Percentiles rank a stretch among this genome's conserved stretches.
Conservation (phyloP, 805 yeast species). For the Starmerella powellii region DNA sequence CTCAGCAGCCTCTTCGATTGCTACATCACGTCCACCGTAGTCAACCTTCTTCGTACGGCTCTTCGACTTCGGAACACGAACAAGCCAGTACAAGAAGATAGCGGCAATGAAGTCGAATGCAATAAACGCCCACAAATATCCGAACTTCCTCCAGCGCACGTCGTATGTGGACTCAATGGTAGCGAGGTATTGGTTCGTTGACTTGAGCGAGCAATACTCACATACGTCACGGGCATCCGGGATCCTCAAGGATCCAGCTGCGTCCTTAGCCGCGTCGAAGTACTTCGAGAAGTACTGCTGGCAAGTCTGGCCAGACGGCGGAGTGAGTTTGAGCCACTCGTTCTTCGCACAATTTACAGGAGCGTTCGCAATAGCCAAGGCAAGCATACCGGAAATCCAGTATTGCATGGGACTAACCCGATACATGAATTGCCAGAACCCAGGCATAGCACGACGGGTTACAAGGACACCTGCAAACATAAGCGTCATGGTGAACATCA, state of each 20-base stretch:
- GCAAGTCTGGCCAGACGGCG: constrained; percentile 57
- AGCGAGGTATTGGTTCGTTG: constrained; percentile 36
- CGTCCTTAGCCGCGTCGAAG: constrained; percentile 27
- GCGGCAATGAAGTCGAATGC: constrained; percentile 38
- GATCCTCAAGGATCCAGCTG: constrained; percentile 46
- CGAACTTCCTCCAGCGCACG: constrained; percentile 55
- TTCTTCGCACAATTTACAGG: constrained; percentile 37
- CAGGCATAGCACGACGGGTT: constrained; percentile 47
- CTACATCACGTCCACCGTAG: constrained; percentile 17
- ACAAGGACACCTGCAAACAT: constrained; percentile 63
- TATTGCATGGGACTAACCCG: constrained; percentile 60
- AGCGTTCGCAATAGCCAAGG: constrained; percentile 39
- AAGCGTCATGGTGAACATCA: constrained; percentile 46
- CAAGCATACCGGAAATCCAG: constrained; percentile 46
- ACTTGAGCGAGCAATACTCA: constrained; percentile 32
- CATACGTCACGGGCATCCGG: constrained; percentile 37
- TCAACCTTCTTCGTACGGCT: constrained; percentile 21
- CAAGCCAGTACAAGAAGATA: constrained; percentile 27
- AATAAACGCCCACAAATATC: constrained; percentile 47
- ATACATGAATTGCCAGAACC: constrained; percentile 80
- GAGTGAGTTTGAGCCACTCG: constrained; percentile 42
- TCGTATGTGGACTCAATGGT: constrained; percentile 36
- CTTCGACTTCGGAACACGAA: constrained; percentile 25
- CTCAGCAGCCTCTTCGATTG: constrained; percentile 15
- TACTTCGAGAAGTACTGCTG: constrained; percentile 39